Evolutionary conservation across 1,284 basidiomycete species (phyloP), one percentile per base, ranked within the genome.

Genomic region (Papiliotrema fonsecae): DNA sequence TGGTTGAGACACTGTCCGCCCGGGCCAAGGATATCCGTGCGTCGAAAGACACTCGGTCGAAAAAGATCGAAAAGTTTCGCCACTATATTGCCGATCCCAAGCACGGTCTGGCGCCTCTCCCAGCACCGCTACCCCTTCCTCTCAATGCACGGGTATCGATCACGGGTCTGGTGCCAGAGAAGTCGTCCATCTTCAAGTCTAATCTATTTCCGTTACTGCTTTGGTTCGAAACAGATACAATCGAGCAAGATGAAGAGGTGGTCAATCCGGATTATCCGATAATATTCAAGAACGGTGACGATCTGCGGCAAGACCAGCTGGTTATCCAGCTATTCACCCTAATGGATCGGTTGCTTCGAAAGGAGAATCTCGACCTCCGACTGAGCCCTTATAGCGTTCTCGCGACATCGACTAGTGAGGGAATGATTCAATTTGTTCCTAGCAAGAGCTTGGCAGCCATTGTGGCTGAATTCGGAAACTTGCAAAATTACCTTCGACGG

Each of bases 231-330:
- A 86, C 86, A 54, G 82, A 35, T 80, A 41, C 35, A 10, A 30
- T 40, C 6, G 42, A 45, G 10, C 36, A 55, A 81, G 51, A 60
- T 3, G 60, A 64, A 11, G 67, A 64, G 27, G 47, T 61, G 1
- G 59, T 63, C 37, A 58, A 54, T 2, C 63, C 60, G 4, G 86
- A 91, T 65, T 98, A 88, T 70, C 87, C 92, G 0, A 81, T 97
- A 42, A 98, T 99, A 56, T 97, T 97, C 79, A 98, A 99, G 73
- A 93, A 97, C 59, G 96, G 96, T 6, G 96, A 99, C 68, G 96
- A 99, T 68, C 84, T 98, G 78, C 84, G 94, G 19, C 96, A 98
- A 70, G 94, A 97, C 68, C 94, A 97, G 71, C 82, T 97, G 27
- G 93, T 97, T 22, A 88, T 97, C 46, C 94, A 98, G 70, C 79